phyloP scores from a whole-genome alignment of 2,329 filamentous ascomycete species.

The Dryadomyces sulphureus region DNA sequence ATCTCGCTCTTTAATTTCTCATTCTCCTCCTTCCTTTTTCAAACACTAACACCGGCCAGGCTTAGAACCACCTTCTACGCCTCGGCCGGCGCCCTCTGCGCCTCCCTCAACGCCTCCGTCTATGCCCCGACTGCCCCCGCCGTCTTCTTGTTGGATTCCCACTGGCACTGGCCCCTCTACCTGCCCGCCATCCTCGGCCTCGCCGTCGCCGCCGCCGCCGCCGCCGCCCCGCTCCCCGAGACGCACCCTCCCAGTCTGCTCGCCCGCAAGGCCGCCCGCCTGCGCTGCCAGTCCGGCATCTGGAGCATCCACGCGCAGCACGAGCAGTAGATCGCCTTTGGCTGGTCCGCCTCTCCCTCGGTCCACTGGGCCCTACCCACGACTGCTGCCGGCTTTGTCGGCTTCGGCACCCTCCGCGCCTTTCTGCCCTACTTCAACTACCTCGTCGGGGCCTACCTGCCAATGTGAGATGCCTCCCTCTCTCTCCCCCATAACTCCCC shows the following conservation, averaged over 20 bases:
- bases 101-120: constrained; percentile 9
- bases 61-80: constrained; percentile 1
- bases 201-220: constrained; percentile 58
- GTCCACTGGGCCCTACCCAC: constrained; percentile 13
- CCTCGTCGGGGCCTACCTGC: constrained; percentile 23
- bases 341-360: constrained; percentile 7
- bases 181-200: constrained; percentile 63
- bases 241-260: constrained; percentile 74
- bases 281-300: constrained; percentile 51
- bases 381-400: constrained; percentile 10
- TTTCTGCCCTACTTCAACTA: constrained; percentile 16
- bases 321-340: constrained; percentile 32
- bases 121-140: constrained; percentile 6
- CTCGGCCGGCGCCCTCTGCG: constrained; percentile 8
- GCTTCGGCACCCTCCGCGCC: constrained; percentile 12
- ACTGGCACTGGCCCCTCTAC: constrained; percentile 23
- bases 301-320: constrained; percentile 56
- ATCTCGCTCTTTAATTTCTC: no score
- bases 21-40: no score
- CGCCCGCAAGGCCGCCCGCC: constrained; percentile 50
- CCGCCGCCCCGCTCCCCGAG: constrained; percentile 74
- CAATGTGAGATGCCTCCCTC: constrained; percentile 17
- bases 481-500: not conserved
- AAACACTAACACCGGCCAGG: not conserved
- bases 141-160: constrained; percentile 3